phyloP scores from a whole-genome alignment of 257 asterid genomes.

The Eustoma russellianum region DNA sequence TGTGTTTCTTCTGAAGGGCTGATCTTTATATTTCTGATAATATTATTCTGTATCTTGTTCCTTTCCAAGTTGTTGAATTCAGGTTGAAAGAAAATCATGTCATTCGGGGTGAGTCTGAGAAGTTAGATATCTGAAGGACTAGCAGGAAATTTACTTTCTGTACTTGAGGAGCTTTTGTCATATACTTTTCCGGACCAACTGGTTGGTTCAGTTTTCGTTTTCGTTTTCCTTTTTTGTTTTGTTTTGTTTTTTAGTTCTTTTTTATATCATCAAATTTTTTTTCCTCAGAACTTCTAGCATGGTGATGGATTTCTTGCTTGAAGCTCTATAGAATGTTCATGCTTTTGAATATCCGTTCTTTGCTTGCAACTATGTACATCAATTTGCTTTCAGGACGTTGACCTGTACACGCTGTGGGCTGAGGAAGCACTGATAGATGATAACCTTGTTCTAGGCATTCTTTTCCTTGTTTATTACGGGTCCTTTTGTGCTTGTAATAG shows the following conservation, averaged over 20 bases:
- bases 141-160: constrained; percentile 45
- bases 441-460: constrained; percentile 72
- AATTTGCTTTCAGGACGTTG: constrained; percentile 53
- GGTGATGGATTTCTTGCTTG: background rate
- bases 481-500: constrained; percentile 60
- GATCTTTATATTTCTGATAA: no score
- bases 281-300: constrained; percentile 12
- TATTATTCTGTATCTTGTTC: background rate
- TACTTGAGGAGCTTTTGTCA: constrained; percentile 56
- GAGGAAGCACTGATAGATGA: constrained; percentile 81
- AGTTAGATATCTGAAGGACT: constrained; percentile 69
- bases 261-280: background rate
- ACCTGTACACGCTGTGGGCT: constrained; percentile 75
- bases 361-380: constrained; percentile 7
- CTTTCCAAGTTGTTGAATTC: constrained; percentile 42
- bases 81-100: constrained; percentile 38
- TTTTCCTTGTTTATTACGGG: constrained; percentile 77
- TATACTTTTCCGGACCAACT: constrained; percentile 69
- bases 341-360: constrained; percentile 4
- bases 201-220: constrained; percentile 57
- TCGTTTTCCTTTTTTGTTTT: background rate
- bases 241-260: background rate
- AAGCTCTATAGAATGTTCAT: constrained; percentile 1
- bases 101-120: constrained; percentile 52
- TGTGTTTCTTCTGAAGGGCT: no score